phyloP scores from a whole-genome alignment of 2,329 filamentous ascomycete genomes.

The Fusarium anguioides region DNA sequence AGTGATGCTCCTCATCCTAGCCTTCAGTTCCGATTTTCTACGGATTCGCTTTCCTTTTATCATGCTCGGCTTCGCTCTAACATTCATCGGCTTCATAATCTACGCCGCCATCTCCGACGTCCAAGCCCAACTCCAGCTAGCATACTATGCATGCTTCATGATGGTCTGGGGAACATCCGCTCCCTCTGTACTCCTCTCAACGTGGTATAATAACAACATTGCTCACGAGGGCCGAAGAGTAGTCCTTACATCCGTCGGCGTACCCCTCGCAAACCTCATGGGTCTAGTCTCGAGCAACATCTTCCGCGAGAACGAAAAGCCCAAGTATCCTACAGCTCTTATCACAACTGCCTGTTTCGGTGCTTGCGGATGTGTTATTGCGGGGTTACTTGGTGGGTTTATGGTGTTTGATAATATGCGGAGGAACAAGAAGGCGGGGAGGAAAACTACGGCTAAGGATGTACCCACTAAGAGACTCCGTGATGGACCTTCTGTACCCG shows the following conservation, averaged over 20 bases:
- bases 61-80: slow-evolving; percentile 12
- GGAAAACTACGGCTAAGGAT: slow-evolving; percentile 8
- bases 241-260: slow-evolving; percentile 10
- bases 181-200: slow-evolving; percentile 3
- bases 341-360: slow-evolving; percentile 75
- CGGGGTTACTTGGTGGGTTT: slow-evolving; percentile 65
- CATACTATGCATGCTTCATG: slow-evolving; percentile 20
- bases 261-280: slow-evolving; percentile 5
- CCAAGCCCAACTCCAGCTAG: not conserved
- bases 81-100: slow-evolving; percentile 13
- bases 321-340: slow-evolving; percentile 74
- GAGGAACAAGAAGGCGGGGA: slow-evolving; percentile 7
- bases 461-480: slow-evolving; percentile 3
- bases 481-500: slow-evolving; percentile 9
- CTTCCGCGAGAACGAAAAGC: slow-evolving; percentile 71
- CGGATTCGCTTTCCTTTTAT: slow-evolving; percentile 10
- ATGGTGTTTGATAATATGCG: slow-evolving; percentile 66
- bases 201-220: not conserved
- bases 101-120: slow-evolving; percentile 20
- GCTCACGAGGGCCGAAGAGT: fast-evolving
- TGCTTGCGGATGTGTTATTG: slow-evolving; percentile 66
- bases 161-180: slow-evolving; percentile 24
- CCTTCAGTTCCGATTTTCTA: slow-evolving; percentile 10
- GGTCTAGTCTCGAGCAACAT: slow-evolving; percentile 76
- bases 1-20: slow-evolving; percentile 15